Percentiles rank a stretch among this genome's conserved stretches.
phyloP scores from a whole-genome alignment of 495 filamentous ascomycete species.

The Xylaria venustula region DNA sequence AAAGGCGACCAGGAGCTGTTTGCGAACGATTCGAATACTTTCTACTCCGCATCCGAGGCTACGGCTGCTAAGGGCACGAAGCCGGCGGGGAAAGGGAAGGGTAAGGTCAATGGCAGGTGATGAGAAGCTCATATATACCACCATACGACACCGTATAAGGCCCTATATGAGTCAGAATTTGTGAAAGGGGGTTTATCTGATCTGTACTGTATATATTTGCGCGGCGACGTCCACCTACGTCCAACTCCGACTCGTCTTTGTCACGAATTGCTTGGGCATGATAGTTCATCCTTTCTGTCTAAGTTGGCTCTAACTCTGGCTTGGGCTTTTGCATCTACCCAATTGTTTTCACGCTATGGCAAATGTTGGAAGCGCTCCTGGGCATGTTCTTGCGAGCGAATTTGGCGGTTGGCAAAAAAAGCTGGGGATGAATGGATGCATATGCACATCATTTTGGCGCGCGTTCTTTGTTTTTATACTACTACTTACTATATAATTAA shows the following conservation, averaged over 20 bases:
- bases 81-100: conserved; percentile 27
- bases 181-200: not conserved
- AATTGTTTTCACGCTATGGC: not conserved
- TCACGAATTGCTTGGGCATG: not conserved
- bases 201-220: conserved; percentile 11
- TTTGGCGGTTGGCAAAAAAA: not conserved
- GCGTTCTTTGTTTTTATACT: too few species aligned
- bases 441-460: too few species aligned
- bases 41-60: conserved; percentile 40
- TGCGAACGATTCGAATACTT: conserved; percentile 57
- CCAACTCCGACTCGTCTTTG: not conserved
- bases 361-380: not conserved
- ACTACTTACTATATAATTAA: too few species aligned
- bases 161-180: not conserved
- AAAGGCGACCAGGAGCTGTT: conserved; percentile 79
- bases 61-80: conserved; percentile 27
- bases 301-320: not conserved
- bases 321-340: not conserved
- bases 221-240: too few species aligned
- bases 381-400: not conserved
- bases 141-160: not conserved
- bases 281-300: not conserved
- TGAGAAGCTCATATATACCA: not conserved
- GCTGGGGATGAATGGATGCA: too few species aligned
- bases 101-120: not conserved